Evolutionary conservation across 768 basidiomycete genomes (phyloP), one percentile per base, ranked within the genome.

Genomic region (Serendipita indica): DNA sequence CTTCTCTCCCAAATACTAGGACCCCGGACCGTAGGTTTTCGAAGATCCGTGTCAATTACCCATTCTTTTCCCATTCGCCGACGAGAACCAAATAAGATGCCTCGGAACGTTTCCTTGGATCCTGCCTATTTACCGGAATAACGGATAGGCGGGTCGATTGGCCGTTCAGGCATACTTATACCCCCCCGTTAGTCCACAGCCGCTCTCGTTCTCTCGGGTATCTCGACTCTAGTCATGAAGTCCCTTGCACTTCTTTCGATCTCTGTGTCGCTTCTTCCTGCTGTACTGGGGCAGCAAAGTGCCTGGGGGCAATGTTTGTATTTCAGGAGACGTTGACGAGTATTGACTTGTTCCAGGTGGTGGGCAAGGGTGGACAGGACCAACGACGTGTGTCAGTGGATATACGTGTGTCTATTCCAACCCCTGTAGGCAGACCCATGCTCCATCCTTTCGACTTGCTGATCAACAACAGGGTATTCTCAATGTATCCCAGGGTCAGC

Each of bases 321-420:
- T 37, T n/a, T n/a, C 35, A 37, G 10, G 10, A n/a, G 10, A 10
- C 35, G 10, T 37, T 10, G 10, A 10, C n/a, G 35, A 37, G 5
- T 14, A 16, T 28, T n/a, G 12, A 35, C 12, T 28, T 20, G 20
- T 20, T 33, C 3, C 13, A 54, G 59, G 67, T 54, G 67, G 67
- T n/a, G 67, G 65, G 5, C 69, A 63, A 43, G 69, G 69, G 13
- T 76, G 73, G 73, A 69, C 72, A 3, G 75, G 76, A 45, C 27
- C 69, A 20, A 74, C 73, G 3, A 69, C 70, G 10, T 77, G 77
- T 41, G 71, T 70, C 39, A 58, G 72, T 27, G 72, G 74, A 72
- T 75, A 63, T 57, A 63, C 58, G 7, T 34, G 39, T 33, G 57
- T 20, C 2, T 20, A 49, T 58, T 33, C 6, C 52, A 22, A 33